Evolutionary conservation across 2,329 filamentous ascomycete species (phyloP).

Genomic region (Cladosporium phlei): DNA sequence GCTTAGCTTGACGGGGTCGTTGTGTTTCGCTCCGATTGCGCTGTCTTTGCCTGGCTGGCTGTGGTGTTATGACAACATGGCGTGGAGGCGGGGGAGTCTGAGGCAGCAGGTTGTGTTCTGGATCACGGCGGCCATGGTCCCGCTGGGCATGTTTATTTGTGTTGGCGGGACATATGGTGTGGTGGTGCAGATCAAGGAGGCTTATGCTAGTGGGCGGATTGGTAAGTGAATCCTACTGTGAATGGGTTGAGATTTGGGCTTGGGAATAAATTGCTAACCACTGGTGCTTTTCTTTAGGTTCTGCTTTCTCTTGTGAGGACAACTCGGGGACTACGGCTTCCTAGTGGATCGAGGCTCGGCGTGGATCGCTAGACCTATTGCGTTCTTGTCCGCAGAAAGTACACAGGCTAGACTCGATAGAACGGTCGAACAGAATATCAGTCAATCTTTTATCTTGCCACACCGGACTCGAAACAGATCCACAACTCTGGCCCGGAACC

Average conservation of each 20-base stretch:
- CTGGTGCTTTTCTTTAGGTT: constrained; percentile 17
- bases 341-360: too few relatives aligned
- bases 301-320: constrained; percentile 47
- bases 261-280: not conserved
- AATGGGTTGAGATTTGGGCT: not conserved
- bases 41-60: constrained; percentile 47
- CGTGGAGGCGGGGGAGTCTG: constrained; percentile 36
- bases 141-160: constrained; percentile 45
- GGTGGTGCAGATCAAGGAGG: constrained; percentile 48
- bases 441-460: too few relatives aligned
- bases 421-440: too few relatives aligned
- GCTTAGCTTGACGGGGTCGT: constrained; percentile 44
- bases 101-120: constrained; percentile 36
- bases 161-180: constrained; percentile 49
- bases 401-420: too few relatives aligned
- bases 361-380: too few relatives aligned
- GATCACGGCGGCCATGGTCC: constrained; percentile 40
- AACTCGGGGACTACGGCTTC: constrained; percentile 32
- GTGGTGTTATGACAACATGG: constrained; percentile 48
- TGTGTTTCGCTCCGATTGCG: constrained; percentile 50
- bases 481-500: too few relatives aligned
- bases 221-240: too few relatives aligned
- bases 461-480: too few relatives aligned
- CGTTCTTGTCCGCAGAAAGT: too few relatives aligned
- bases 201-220: constrained; percentile 46